Evolutionary conservation across 441 rosid genomes (phyloP).

Genomic region (Gossypium gossypioides): DNA sequence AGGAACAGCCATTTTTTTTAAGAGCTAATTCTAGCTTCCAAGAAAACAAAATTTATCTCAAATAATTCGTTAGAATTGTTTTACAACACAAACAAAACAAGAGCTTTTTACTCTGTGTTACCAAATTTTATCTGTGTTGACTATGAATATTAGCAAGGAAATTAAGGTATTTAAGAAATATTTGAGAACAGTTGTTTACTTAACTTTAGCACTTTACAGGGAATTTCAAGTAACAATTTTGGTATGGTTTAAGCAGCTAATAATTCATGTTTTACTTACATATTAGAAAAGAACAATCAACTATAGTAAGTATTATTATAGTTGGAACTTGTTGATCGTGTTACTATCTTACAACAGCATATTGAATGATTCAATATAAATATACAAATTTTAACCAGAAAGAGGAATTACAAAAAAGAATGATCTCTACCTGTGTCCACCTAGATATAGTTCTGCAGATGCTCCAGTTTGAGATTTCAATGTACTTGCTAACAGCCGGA

Average conservation of each 20-base stretch:
- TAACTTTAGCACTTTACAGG: neutral
- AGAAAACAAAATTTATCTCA: neutral
- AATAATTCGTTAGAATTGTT: neutral
- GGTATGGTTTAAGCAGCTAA: neutral
- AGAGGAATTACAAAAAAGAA: neutral
- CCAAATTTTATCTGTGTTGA: neutral
- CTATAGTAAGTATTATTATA: neutral
- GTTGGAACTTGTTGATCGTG: neutral
- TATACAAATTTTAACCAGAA: neutral
- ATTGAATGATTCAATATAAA: neutral
- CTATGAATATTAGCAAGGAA: neutral
- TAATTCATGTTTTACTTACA: neutral
- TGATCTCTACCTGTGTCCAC: slow-evolving; percentile 75
- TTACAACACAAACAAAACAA: neutral
- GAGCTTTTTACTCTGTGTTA: neutral
- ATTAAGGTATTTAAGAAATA: neutral
- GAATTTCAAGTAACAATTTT: neutral
- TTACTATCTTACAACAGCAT: neutral
- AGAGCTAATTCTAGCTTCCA: neutral
- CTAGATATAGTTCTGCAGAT: slow-evolving; percentile 49
- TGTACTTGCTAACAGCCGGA: slow-evolving; percentile 71
- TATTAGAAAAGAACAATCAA: neutral
- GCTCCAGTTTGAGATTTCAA: slow-evolving; percentile 67
- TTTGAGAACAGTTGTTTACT: neutral
- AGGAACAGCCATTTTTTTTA: neutral